phyloP scores from a whole-genome alignment of 768 basidiomycete species.

The Boletus pseudo-olivaceus region DNA sequence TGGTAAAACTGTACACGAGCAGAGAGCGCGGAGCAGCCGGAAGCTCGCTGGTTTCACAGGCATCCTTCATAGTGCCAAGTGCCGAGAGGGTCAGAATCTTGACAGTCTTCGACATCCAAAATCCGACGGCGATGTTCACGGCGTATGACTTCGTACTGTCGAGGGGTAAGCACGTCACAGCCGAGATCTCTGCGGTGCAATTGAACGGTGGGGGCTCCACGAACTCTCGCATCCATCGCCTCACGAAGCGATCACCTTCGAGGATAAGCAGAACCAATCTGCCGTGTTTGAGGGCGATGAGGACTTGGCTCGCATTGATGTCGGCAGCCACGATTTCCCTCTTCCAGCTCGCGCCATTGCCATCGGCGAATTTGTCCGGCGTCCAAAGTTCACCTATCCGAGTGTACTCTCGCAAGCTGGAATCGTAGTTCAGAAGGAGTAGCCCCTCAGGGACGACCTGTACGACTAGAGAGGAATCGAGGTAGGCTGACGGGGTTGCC shows the following conservation, averaged over 20 bases:
- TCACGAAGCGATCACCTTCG: constrained; percentile 37
- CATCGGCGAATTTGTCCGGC: constrained; percentile 27
- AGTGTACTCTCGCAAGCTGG: constrained; percentile 38
- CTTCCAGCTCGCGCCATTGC: constrained; percentile 20
- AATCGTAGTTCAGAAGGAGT: constrained; percentile 54
- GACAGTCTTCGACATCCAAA: constrained; percentile 70
- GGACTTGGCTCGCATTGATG: constrained; percentile 64
- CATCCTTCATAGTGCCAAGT: constrained; percentile 13
- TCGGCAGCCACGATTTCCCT: constrained; percentile 64
- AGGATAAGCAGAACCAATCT: constrained; percentile 50
- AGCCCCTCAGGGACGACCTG: constrained; percentile 68
- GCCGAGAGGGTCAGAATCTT: constrained; percentile 47
- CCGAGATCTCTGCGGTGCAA: constrained; percentile 55
- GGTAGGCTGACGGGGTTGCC: constrained; percentile 29
- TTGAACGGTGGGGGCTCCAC: constrained; percentile 15
- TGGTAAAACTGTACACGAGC: constrained; percentile 58
- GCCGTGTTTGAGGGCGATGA: constrained; percentile 56
- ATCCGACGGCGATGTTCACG: constrained; percentile 56
- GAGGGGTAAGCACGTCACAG: constrained; percentile 60
- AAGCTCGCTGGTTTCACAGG: constrained; percentile 32
- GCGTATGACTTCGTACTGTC: constrained; percentile 47
- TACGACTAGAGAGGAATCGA: constrained; percentile 53
- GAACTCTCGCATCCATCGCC: constrained; percentile 22
- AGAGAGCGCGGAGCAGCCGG: constrained; percentile 43
- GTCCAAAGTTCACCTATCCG: constrained; percentile 41